Base-by-base conservation (phyloP, 1,139 yeast species). In the Suhomyces chickasaworum region DNA sequence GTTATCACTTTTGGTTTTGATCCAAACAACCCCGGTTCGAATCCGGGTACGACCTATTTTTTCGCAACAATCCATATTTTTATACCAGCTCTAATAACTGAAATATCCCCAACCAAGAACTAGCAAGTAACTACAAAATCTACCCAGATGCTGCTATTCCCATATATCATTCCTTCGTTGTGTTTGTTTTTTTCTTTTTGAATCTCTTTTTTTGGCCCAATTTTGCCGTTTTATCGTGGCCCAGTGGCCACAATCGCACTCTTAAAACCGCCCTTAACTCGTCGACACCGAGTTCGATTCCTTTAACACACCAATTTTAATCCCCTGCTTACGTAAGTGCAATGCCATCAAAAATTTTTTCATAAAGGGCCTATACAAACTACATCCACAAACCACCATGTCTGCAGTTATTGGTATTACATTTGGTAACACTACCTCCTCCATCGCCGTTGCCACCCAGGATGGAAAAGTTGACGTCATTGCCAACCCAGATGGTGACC, bases 401-500 rank as follows among this genome's bases (percentile, higher is more conserved):
- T 60, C 64, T 46, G 66, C 91, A 58, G 89, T 90, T 58, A 88
- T 93, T 69, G 99, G 99, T 69, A 82, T 93, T 65, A 85, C 97
- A 44, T 91, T 93, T 68, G 99, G 99, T 68, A 93, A 93, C 81
- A 86, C 97, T 43, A 81, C 96, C 48, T 87, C 98, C 39, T 88
- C 98, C 54, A 90, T 93, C 67, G 97, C 98, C 38, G 88, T 87
- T 64, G 90, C 91, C 56, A 81, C 86, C 47, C 72, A 77, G 63
- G 97, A 91, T 59, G 96, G 96, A 49, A 89, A 87, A 68, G 95
- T 90, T 51, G 97, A 93, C 64, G 96, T 93, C 55, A 93, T 93
- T 68, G 99, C 99, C 58, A 93, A 93, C 81, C 97, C 95, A 59
- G 99, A 93, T 65, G 99, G 99, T 68, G 99, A 95, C 72, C 90